Conservation (phyloP, 495 filamentous ascomycete species). For the Neohortaea acidophila region DNA sequence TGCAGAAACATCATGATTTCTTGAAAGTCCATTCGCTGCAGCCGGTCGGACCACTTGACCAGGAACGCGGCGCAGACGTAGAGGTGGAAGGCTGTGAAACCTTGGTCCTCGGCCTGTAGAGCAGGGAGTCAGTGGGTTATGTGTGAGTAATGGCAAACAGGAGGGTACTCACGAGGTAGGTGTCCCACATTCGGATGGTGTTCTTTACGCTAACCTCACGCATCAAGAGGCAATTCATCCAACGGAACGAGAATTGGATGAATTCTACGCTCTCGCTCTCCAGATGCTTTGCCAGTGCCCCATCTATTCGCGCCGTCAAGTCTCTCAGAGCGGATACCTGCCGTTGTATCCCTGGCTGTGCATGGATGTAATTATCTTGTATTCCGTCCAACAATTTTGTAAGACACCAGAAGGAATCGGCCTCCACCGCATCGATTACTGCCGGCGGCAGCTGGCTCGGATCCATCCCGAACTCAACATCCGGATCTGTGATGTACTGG, state of each 20-base stretch:
- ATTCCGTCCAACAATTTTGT: conserved; percentile 95
- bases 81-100: conserved; percentile 93
- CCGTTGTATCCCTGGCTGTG: conserved; percentile 88
- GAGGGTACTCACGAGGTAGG: conserved; percentile 61
- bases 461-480: conserved; percentile 89
- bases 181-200: conserved; percentile 98
- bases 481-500: conserved; percentile 80
- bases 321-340: conserved; percentile 81
- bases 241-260: conserved; percentile 96
- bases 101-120: conserved; percentile 81
- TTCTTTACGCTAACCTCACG: conserved; percentile 89
- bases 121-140: no score
- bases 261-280: conserved; percentile 88
- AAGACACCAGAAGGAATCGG: conserved; percentile 95
- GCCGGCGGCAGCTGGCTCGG: conserved; percentile 80
- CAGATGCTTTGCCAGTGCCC: conserved; percentile 68
- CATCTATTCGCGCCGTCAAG: conserved; percentile 78
- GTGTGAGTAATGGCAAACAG: neutral
- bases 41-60: conserved; percentile 94
- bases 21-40: conserved; percentile 91
- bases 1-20: conserved; percentile 99
- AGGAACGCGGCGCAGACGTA: conserved; percentile 97
- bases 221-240: conserved; percentile 99
- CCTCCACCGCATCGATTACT: conserved; percentile 92
- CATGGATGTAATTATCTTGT: conserved; percentile 96